phyloP scores from a whole-genome alignment of 331 rosid genomes.

The Dryas integrifolia region DNA sequence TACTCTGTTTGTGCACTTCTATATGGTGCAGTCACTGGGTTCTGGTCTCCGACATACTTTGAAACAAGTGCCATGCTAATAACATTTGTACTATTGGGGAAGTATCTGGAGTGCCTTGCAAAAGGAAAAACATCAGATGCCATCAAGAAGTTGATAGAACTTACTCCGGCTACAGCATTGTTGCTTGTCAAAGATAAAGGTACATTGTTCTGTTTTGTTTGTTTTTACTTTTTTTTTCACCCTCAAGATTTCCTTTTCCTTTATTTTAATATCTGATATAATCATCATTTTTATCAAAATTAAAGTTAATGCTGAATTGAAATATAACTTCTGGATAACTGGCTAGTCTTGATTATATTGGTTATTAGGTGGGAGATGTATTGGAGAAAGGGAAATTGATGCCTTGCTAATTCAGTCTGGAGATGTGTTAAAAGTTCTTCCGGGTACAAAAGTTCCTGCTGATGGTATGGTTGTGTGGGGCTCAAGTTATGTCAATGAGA shows the following conservation, averaged over 20 bases:
- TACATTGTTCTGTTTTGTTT: slow-evolving; percentile 20
- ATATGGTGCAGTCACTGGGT: slow-evolving; percentile 89
- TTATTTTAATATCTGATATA: background rate
- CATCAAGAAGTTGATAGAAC: slow-evolving; percentile 90
- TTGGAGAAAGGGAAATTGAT: slow-evolving; percentile 89
- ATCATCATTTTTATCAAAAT: background rate
- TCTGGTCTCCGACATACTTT: slow-evolving; percentile 92
- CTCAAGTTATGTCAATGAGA: slow-evolving; percentile 83
- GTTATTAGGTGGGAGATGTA: slow-evolving; percentile 54
- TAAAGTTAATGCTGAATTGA: slow-evolving; percentile 6
- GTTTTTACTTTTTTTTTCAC: background rate
- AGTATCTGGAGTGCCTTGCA: slow-evolving; percentile 93
- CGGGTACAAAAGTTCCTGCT: slow-evolving; percentile 89
- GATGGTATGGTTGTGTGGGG: slow-evolving; percentile 91
- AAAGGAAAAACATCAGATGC: slow-evolving; percentile 99
- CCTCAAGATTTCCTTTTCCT: background rate
- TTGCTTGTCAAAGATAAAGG: slow-evolving; percentile 77
- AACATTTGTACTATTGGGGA: slow-evolving; percentile 93
- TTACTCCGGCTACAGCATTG: slow-evolving; percentile 81
- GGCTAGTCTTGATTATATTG: background rate
- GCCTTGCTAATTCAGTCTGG: slow-evolving; percentile 83
- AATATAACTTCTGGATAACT: slow-evolving; percentile 5
- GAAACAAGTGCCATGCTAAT: slow-evolving; percentile 99
- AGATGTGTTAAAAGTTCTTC: slow-evolving; percentile 83
- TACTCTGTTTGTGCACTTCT: slow-evolving; percentile 92